Base-by-base conservation (phyloP, 2,329 filamentous ascomycete genomes). In the Mariannaea sp. region DNA sequence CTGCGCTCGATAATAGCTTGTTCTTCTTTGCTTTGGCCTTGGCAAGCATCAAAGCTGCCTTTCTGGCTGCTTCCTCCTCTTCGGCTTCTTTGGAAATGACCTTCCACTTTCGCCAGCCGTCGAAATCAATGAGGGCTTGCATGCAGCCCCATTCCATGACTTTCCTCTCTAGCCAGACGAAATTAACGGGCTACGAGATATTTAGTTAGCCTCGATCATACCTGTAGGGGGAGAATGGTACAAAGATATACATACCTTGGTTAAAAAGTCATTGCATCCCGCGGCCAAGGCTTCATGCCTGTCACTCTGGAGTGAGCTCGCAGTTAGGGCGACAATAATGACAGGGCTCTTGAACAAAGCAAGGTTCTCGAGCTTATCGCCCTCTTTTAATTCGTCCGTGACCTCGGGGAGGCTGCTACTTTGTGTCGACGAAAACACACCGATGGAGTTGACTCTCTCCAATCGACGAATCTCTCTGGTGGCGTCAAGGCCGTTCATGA, bases 121-220 rank as follows among this genome's bases (percentile, higher is more conserved):
- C 93, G 70, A 94, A 97, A 76, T 99, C 94, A 67, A 99, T 97
- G 19, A 99, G 81, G 8, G 94, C 94, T 77, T 97, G 94, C 94
- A 99, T 99, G 77, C 94, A 97, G 51, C 94, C 94, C 94, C 94
- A 99, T 79, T 99, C 94, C 75, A 95, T 97, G 64, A 97, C 92
- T 73, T 99, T 99, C 53, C 93, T 86, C 71, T 97, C 91, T 20
- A 99, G 83, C 92, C 93, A 99, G 55, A 95, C 89, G 69, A 97
- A 97, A 71, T 96, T 96, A 62, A 99, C 93, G 16, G 94, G 94
- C 90, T 96, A 68, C 36, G 41, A 12, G 9, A 13, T 29, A 26
- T 3, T 33, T 12, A 8, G 40, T 68, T 49, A 67, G 60, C 53
- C 19, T 35, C 16, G 13, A 9, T 38, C n/a, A 17, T 22, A 9